Base-by-base conservation (phyloP, 2,329 filamentous ascomycete genomes). In the Colletotrichum cereale region DNA sequence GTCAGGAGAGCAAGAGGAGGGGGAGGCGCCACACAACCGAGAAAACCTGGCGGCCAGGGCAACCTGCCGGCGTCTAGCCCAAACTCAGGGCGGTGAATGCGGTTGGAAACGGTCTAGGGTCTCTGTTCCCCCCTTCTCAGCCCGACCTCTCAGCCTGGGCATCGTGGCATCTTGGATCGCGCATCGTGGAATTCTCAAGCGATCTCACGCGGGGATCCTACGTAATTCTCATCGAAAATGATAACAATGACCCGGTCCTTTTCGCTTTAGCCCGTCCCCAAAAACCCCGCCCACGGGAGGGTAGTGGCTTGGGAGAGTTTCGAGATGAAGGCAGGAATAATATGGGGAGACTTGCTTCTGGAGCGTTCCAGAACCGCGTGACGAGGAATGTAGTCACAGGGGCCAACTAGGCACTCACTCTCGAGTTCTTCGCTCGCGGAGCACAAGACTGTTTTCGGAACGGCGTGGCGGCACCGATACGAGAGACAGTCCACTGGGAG, bases 361-460 rank as follows among this genome's bases (percentile, higher is more conserved):
- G 65, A 68, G 29, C 68, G 68, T 24, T 68, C 68, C 44, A 71
- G 42, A 60, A 40, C 3, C 34, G 34, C 56, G 48, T 47, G 26
- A 24, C 52, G n/a, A 31, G 34, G 42, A 2, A 36, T 5, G n/a
- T 11, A 16, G 52, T 71, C 65, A 64, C 58, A 65, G 47, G 60
- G 57, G 18, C n/a, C 7, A 18, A 12, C 14, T 16, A 11, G n/a
- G 55, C 16, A 31, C 24, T 31, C 7, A 18, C 29, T 61, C 44
- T 36, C 38, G 3, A 63, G 24, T 40, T 24, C 18, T 18, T 26
- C n/a, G n/a, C 21, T 26, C 64, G 40, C 65, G 44, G 58, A 63
- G 44, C 42, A 48, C 36, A 53, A 40, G 14, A 18, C 57, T 68
- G 68, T 44, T 68, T 71, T 71, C 65, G 65, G 65, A 71, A 63